Evolutionary conservation across 768 basidiomycete genomes (phyloP).

Genomic region (Mycena leptocephala): DNA sequence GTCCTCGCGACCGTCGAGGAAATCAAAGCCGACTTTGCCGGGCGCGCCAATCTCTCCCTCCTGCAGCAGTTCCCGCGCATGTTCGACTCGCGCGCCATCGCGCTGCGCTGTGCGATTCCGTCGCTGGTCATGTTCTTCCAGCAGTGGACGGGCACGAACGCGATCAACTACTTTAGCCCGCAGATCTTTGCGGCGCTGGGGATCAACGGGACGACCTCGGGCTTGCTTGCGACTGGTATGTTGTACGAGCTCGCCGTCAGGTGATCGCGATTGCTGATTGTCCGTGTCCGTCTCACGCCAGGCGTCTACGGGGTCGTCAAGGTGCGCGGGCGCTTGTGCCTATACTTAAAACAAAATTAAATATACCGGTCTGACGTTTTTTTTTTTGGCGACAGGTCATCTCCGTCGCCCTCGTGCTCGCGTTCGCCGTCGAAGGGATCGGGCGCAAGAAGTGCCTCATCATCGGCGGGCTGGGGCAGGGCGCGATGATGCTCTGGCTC

Average conservation of each 20-base stretch:
- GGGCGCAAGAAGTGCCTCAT: constrained; percentile 68
- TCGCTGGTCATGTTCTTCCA: constrained; percentile 63
- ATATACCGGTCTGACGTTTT: neutral
- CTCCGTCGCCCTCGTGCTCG: constrained; percentile 57
- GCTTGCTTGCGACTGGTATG: constrained; percentile 67
- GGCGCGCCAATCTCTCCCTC: constrained; percentile 40
- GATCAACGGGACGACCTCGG: constrained; percentile 59
- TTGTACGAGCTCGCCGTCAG: neutral
- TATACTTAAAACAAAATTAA: neutral
- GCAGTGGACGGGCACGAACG: constrained; percentile 69
- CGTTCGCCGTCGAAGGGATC: constrained; percentile 63
- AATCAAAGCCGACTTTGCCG: constrained; percentile 63
- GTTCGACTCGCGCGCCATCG: constrained; percentile 58
- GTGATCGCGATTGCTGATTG: constrained; percentile 15
- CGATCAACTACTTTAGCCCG: constrained; percentile 72
- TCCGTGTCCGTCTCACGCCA: constrained; percentile 6
- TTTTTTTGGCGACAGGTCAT: constrained; percentile 33
- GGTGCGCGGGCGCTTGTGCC: constrained; percentile 38
- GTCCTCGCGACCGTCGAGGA: constrained; percentile 60
- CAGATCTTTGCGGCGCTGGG: constrained; percentile 66
- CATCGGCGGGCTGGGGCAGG: constrained; percentile 66
- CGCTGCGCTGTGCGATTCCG: constrained; percentile 61
- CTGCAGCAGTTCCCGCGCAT: constrained; percentile 58
- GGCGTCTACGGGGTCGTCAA: constrained; percentile 56
- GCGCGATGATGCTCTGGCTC: constrained; percentile 64